Percentiles rank a stretch among this genome's conserved stretches.
Conservation (phyloP, 148 eudicot genomes). For the Persicaria tinctoria region DNA sequence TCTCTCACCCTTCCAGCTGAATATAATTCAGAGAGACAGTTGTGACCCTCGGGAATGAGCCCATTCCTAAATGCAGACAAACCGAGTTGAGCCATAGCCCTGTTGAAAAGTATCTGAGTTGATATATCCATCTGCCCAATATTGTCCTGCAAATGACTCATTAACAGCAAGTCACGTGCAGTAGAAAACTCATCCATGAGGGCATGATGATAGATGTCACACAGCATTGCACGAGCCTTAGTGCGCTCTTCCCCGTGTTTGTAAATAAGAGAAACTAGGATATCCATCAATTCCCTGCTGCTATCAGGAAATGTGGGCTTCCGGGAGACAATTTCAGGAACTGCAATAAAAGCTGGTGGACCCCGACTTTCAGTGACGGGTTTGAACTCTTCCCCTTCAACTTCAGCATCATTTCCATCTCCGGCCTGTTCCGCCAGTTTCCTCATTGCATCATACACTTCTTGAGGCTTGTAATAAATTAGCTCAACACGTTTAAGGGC, state of each 20-base stretch:
- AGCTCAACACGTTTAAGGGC: slow-evolving; percentile 71
- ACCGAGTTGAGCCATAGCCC: slow-evolving; percentile 93
- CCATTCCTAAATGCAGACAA: slow-evolving; percentile 79
- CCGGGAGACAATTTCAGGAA: slow-evolving; percentile 65
- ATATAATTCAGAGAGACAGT: slow-evolving; percentile 77
- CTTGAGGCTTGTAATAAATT: slow-evolving; percentile 72
- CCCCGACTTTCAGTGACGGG: slow-evolving; percentile 35
- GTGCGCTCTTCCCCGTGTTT: slow-evolving; percentile 82
- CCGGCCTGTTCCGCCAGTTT: slow-evolving; percentile 56
- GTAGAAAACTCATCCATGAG: slow-evolving; percentile 65
- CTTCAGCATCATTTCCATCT: slow-evolving; percentile 30
- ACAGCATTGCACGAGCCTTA: slow-evolving; percentile 93
- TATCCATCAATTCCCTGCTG: slow-evolving; percentile 79
- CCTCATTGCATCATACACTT: slow-evolving; percentile 82
- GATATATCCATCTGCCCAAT: slow-evolving; percentile 78
- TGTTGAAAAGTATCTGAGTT: slow-evolving; percentile 80
- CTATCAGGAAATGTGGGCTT: slow-evolving; percentile 66
- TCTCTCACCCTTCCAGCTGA: slow-evolving; percentile 93
- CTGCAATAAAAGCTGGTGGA: slow-evolving; percentile 61
- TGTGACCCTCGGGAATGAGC: slow-evolving; percentile 62
- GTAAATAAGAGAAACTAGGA: slow-evolving; percentile 73
- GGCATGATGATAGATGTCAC: slow-evolving; percentile 92
- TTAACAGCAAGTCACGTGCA: slow-evolving; percentile 71
- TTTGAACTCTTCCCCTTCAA: slow-evolving; percentile 33
- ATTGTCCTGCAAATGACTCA: slow-evolving; percentile 93